Base-by-base conservation (phyloP, 2,329 filamentous ascomycete species). In the Aspergillus sp. region DNA sequence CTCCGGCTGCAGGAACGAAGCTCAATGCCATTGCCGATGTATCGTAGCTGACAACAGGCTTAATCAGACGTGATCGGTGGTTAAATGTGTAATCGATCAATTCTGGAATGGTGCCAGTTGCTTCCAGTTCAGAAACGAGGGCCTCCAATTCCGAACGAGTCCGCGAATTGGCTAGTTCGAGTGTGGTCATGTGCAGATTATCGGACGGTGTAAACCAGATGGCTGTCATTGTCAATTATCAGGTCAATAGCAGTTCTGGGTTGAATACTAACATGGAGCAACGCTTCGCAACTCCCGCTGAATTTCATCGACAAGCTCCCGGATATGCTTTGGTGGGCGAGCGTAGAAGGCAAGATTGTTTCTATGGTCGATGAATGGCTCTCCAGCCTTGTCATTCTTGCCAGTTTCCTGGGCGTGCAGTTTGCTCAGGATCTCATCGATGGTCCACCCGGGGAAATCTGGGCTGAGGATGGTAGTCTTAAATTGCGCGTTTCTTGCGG, bases 331-430 rank as follows among this genome's bases (percentile, higher is more conserved):
- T 0, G 90, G 86, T 13, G 91, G 91, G 5, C 90, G 78, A 3
- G 87, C 88, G 89, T 90, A 96, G 62, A 96, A 84, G 0, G 90
- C 87, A 9, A 96, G 75, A 63, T 90, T 94, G 60, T 95, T 78
- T 37, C 91, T 77, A 38, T 81, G 79, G 63, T 97, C 91, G 45
- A 75, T 66, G 63, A 86, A 95, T 1, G 80, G 81, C 1, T 83
- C 84, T 53, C 88, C 78, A 5, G 49, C 50, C 32, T 84, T 70
- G 1, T 76, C 68, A 1, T 79, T 78, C 39, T 84, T 44, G 15
- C 13, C 33, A 7, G 5, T 35, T 32, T 25, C 35, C 13, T 57
- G 53, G 12, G 41, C 76, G 55, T 85, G 79, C 27, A 95, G 71
- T 47, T 84, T 83, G 44, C 83, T 72, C 1, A 96, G 77, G 47